Evolutionary conservation across 2,329 filamentous ascomycete species (phyloP), one percentile per base, ranked within the genome.

Genomic region (Mycosphaerella sp.): DNA sequence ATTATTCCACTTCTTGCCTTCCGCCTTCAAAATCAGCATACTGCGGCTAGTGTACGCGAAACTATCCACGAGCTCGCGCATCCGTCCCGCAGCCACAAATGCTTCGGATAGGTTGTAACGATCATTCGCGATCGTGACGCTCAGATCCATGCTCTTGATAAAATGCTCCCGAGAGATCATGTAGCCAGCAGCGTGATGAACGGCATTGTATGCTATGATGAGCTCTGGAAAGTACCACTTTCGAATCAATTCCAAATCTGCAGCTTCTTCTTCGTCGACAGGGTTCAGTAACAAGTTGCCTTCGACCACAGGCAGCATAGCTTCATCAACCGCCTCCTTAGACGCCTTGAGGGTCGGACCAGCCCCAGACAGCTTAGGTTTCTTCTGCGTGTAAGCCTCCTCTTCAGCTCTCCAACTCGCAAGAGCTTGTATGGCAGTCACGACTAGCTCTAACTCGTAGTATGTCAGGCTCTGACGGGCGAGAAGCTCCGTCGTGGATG

Each of bases 71-170:
- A 76, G 61, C 62, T 75, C 71, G 17, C 65, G 61, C 73, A 76
- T 74, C 27, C 71, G 56, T 1, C 68, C 67, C 1, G 71, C 69
- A 39, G 68, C 50, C 30, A 70, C 41, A 46, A 76, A 71, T 27
- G 63, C 57, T 21, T 64, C 62, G 16, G 69, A 65, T 17, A 76
- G 53, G 7, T 61, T 58, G 35, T 54, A 62, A 17, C 59, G 59
- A 21, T 61, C 54, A 39, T 85, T 82, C 1, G 91, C 88, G 44
- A 95, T 79, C 2, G 83, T 67, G 1, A 84, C 82, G 1, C 89
- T 84, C 13, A 98, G 75, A 53, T 95, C 87, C 86, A 98, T 91
- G 62, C 85, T 87, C 64, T 91, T 84, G 21, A 93, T 77, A 14
- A 95, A 76, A 58, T 85, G 80, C 52, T 91, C 87, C 39, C 89